A percentile compares a stretch with the other conserved stretches of the same genome.
phyloP scores from a whole-genome alignment of 1,284 basidiomycete genomes.

The Pholiota adiposa region DNA sequence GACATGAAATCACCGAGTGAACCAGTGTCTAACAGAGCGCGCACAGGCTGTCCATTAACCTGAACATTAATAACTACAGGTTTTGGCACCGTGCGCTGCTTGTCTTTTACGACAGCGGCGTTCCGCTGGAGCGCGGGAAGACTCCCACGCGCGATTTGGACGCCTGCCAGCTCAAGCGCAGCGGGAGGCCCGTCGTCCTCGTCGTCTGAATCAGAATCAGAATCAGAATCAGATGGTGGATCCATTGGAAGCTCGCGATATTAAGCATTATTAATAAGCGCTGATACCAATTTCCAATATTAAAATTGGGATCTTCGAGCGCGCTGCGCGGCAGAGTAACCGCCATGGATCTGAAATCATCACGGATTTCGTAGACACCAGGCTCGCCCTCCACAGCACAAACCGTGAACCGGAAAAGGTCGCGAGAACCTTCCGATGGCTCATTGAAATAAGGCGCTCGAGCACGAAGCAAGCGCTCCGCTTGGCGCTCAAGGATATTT shows the following conservation, averaged over 20 bases:
- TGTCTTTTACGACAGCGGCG: conserved; percentile 5
- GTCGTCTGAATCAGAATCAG: neutral
- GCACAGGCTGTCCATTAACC: conserved; percentile 10
- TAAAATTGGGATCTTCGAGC: neutral
- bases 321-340: no score
- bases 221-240: no score
- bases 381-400: no score
- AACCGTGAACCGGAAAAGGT: neutral
- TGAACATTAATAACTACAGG: conserved; percentile 10
- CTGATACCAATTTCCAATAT: neutral
- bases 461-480: neutral
- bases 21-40: conserved; percentile 14
- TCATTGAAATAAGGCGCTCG: neutral
- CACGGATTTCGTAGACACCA: no score
- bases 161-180: neutral
- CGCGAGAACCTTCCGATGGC: neutral
- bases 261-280: no score
- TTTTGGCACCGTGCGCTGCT: conserved; percentile 2
- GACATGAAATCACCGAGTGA: conserved; percentile 18
- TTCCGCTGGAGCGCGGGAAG: conserved; percentile 1
- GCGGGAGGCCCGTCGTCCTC: neutral
- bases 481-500: neutral
- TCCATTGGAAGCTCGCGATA: no score
- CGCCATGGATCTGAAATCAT: no score
- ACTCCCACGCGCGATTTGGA: neutral